Conservation (phyloP, 768 basidiomycete genomes). For the Podaxis sp. region DNA sequence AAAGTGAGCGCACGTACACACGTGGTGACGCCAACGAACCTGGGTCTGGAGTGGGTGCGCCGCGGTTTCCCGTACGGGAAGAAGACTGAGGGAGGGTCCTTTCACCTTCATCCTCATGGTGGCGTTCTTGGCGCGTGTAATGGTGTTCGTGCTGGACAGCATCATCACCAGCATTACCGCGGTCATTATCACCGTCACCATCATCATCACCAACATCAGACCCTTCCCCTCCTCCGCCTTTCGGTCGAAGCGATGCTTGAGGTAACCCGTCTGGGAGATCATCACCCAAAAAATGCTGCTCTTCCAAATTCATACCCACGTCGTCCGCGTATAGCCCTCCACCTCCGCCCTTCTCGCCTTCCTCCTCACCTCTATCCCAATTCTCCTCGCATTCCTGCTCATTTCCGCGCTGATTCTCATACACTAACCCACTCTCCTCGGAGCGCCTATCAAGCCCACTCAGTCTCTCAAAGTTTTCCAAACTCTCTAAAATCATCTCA, state of each 20-base stretch:
- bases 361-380: not conserved
- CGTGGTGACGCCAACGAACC: too few relatives aligned
- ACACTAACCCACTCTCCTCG: too few relatives aligned
- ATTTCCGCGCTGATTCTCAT: too few relatives aligned
- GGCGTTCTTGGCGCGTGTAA: not conserved
- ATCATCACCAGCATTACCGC: not conserved
- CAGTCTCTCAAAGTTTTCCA: not conserved
- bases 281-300: not conserved
- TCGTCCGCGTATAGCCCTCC: not conserved
- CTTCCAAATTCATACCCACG: not conserved
- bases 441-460: too few relatives aligned
- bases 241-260: not conserved
- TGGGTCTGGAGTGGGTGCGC: too few relatives aligned
- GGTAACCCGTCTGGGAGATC: not conserved
- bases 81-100: too few relatives aligned
- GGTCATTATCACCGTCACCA: not conserved
- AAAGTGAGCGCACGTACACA: too few relatives aligned
- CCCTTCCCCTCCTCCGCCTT: not conserved
- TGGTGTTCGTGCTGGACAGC: not conserved
- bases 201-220: not conserved
- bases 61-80: too few relatives aligned
- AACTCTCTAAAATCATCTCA: constrained; percentile 2
- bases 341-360: not conserved
- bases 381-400: too few relatives aligned
- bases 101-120: too few relatives aligned